Percentiles rank a stretch among this genome's conserved stretches.
phyloP scores from a whole-genome alignment of 192 early-diverging fungal species.

The Obelidium mucronatum region DNA sequence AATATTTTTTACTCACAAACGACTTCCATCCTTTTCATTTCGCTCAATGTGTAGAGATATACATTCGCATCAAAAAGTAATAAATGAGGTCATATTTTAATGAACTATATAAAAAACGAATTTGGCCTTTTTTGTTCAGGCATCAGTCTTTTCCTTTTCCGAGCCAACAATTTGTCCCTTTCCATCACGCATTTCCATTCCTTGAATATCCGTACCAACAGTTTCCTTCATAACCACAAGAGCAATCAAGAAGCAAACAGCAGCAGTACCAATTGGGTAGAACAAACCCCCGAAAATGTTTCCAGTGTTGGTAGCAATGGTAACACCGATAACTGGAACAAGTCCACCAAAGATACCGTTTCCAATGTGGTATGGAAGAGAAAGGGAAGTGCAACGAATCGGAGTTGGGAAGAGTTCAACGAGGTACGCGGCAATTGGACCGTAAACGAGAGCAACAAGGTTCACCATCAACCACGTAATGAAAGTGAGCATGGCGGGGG shows the following conservation, averaged over 20 bases:
- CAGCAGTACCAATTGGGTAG: constrained; percentile 18
- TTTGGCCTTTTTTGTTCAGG: too few relatives aligned
- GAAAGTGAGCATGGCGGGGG: constrained; percentile 27
- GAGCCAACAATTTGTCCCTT: too few relatives aligned
- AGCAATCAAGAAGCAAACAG: constrained; percentile 5
- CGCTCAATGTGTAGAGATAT: too few relatives aligned
- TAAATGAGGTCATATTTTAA: too few relatives aligned
- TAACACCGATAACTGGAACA: constrained; percentile 28
- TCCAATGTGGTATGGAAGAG: constrained; percentile 39
- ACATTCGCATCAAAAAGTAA: too few relatives aligned
- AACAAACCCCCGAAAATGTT: constrained; percentile 38
- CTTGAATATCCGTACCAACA: constrained; percentile 16
- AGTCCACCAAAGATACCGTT: constrained; percentile 45
- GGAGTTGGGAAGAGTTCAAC: constrained; percentile 41
- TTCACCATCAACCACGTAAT: constrained; percentile 13
- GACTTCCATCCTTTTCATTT: too few relatives aligned
- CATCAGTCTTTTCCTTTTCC: constrained; percentile 1
- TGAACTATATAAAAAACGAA: too few relatives aligned
- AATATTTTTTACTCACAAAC: too few relatives aligned
- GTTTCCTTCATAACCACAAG: constrained; percentile 37
- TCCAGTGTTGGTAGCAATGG: constrained; percentile 11
- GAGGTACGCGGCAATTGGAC: constrained; percentile 42
- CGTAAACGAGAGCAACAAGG: constrained; percentile 28
- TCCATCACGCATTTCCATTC: not conserved
- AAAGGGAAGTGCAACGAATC: constrained; percentile 36